phyloP scores from a whole-genome alignment of 768 basidiomycete genomes.

The Tricholoma furcatifolium region DNA sequence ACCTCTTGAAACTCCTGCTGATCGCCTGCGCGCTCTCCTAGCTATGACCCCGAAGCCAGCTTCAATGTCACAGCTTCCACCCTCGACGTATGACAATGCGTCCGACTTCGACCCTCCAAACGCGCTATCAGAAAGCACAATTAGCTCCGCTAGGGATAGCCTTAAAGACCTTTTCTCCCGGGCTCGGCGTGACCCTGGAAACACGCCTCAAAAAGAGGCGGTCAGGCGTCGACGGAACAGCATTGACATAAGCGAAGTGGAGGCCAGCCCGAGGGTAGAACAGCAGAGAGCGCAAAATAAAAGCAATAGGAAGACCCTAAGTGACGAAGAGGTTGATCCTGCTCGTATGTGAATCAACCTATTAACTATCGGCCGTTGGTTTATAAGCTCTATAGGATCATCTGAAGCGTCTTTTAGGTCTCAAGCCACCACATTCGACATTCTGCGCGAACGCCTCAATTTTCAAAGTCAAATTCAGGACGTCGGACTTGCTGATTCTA shows the following conservation, averaged over 20 bases:
- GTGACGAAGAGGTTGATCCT: conserved; percentile 62
- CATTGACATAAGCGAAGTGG: conserved; percentile 59
- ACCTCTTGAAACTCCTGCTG: conserved; percentile 48
- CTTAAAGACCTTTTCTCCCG: conserved; percentile 67
- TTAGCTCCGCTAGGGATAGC: conserved; percentile 55
- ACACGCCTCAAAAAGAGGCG: conserved; percentile 56
- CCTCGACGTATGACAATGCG: conserved; percentile 46
- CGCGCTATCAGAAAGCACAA: conserved; percentile 29
- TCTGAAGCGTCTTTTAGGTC: conserved; percentile 38
- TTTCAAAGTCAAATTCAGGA: conserved; percentile 37
- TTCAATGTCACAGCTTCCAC: conserved; percentile 23
- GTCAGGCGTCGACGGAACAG: conserved; percentile 51
- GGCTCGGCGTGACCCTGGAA: conserved; percentile 61
- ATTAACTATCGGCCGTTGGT: conserved; percentile 11
- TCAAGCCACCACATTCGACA: conserved; percentile 46
- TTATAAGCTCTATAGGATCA: conserved; percentile 15
- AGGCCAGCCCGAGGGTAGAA: conserved; percentile 47
- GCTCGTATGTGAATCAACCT: conserved; percentile 40
- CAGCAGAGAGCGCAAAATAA: conserved; percentile 41
- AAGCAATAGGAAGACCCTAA: conserved; percentile 57
- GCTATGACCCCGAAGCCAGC: conserved; percentile 41
- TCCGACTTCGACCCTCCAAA: conserved; percentile 58
- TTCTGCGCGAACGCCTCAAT: conserved; percentile 45
- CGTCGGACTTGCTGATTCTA: conserved; percentile 27
- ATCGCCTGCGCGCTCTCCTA: conserved; percentile 62